Conservation (phyloP, 2,329 filamentous ascomycete genomes). For the Pyricularia sp. region DNA sequence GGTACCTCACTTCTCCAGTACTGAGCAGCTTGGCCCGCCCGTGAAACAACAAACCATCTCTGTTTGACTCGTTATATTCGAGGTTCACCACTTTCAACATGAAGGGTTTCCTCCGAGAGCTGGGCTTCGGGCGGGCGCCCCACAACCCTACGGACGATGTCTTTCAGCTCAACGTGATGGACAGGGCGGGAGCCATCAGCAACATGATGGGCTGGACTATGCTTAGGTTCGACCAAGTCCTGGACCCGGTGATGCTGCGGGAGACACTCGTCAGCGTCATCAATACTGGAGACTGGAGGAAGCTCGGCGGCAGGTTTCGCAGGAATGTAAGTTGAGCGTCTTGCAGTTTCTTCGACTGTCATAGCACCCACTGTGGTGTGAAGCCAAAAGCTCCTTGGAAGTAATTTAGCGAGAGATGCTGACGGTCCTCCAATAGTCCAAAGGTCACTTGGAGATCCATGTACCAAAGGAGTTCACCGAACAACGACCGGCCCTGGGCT, state of each 20-base stretch:
- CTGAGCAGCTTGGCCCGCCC: neutral
- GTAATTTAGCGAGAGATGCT: neutral
- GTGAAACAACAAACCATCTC: neutral
- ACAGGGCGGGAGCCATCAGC: constrained; percentile 13
- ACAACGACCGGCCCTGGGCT: constrained; percentile 28
- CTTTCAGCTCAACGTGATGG: constrained; percentile 22
- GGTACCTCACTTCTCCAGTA: neutral
- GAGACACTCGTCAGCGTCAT: constrained; percentile 26
- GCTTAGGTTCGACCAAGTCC: constrained; percentile 34
- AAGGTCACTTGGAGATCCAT: constrained; percentile 21
- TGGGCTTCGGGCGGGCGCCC: constrained; percentile 3
- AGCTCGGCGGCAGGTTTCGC: constrained; percentile 33
- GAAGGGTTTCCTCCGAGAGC: neutral
- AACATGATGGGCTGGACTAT: constrained; percentile 22
- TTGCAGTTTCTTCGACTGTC: neutral
- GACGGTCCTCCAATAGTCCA: neutral
- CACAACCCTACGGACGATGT: constrained; percentile 16
- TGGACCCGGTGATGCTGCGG: constrained; percentile 29
- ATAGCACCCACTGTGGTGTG: neutral
- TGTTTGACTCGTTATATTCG: neutral
- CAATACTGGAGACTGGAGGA: constrained; percentile 33
- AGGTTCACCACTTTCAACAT: neutral
- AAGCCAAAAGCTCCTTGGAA: neutral
- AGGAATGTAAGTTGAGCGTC: constrained; percentile 18
- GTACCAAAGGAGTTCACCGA: constrained; percentile 19